Conservation (phyloP, 345 rosid species). For the Citrus sinensis region DVS_A1.0 CM039163.1:50506501-50507000, state of each 20-base stretch:
- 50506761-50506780: conserved; percentile 34
- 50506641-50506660: conserved; percentile 59
- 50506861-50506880: conserved; percentile 84
- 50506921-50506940: conserved; percentile 61
- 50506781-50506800: conserved; percentile 41
- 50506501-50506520: conserved; percentile 94
- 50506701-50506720: conserved; percentile 66
- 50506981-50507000: neutral
- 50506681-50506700: conserved; percentile 91
- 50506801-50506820: conserved; percentile 53
- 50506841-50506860: conserved; percentile 69
- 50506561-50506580: conserved; percentile 72
- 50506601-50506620: conserved; percentile 48
- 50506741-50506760: conserved; percentile 5
- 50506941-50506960: neutral
- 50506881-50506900: conserved; percentile 79
- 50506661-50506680: conserved; percentile 62
- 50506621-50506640: conserved; percentile 55
- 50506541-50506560: conserved; percentile 51
- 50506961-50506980: neutral
- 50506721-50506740: conserved; percentile 36
- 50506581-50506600: conserved; percentile 68
- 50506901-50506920: conserved; percentile 71
- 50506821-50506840: conserved; percentile 68
- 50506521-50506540: conserved; percentile 93